Evolutionary conservation across 2,329 filamentous ascomycete species (phyloP).

Genomic region (Tolypocladium nubicola): DNA sequence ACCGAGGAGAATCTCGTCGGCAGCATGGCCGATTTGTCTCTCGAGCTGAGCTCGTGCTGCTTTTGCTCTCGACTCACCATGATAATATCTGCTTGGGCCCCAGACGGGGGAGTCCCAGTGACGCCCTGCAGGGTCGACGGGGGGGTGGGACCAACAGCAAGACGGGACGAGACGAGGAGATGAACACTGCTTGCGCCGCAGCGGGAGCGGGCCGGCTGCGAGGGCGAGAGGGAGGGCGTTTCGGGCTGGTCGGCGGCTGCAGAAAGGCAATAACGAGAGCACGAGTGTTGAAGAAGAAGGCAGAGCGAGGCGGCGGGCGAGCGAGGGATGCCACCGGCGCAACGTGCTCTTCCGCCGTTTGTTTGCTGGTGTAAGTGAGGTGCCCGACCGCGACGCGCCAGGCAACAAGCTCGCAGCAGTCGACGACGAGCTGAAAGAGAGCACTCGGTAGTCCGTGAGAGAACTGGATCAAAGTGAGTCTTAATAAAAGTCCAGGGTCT

Average conservation of each 20-base stretch:
- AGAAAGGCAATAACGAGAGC: not conserved
- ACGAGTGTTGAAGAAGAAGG: not conserved
- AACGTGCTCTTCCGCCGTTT: not conserved
- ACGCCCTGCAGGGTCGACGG: not conserved
- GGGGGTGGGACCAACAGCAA: not conserved
- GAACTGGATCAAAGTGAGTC: not conserved
- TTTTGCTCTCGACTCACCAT: not conserved
- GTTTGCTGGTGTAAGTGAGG: not conserved
- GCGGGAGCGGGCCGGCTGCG: not conserved
- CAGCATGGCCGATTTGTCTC: conserved; percentile 15
- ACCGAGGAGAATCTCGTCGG: conserved; percentile 31
- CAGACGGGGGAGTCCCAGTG: not conserved
- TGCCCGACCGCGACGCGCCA: not conserved
- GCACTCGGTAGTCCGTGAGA: not conserved
- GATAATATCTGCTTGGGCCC: not conserved
- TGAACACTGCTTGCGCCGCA: not conserved
- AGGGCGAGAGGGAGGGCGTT: not conserved
- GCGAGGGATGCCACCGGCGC: not conserved
- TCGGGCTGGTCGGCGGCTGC: not conserved
- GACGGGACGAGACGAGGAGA: not conserved
- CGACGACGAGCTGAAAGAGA: not conserved
- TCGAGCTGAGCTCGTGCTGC: not conserved
- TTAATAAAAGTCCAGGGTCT: not conserved
- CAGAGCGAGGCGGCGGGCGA: not conserved
- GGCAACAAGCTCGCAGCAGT: not conserved